phyloP scores from a whole-genome alignment of 441 rosid species.

The Dalechampia spathulata region DNA sequence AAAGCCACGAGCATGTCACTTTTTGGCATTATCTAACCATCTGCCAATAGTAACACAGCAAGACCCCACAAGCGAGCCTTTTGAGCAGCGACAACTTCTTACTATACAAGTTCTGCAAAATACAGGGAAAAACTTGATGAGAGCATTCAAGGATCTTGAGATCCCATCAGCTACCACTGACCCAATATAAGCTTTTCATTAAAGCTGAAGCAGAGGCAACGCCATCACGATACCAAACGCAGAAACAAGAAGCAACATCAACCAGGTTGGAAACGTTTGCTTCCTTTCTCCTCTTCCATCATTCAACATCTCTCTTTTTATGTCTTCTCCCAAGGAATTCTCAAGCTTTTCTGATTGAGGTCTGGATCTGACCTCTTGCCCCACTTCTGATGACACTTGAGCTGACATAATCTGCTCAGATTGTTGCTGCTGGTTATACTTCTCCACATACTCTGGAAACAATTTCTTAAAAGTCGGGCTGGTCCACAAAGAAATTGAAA shows the following conservation, averaged over 20 bases:
- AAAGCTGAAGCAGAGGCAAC: slow-evolving; percentile 85
- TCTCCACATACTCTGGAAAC: slow-evolving; percentile 91
- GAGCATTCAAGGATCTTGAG: too few relatives aligned
- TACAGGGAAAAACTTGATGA: slow-evolving; percentile 19
- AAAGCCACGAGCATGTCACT: slow-evolving; percentile 14
- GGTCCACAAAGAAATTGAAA: slow-evolving; percentile 18
- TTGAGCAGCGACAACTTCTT: slow-evolving; percentile 9
- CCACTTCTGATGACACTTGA: slow-evolving; percentile 29
- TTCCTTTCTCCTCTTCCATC: slow-evolving; percentile 44
- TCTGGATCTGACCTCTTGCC: slow-evolving; percentile 33
- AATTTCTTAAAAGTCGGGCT: slow-evolving; percentile 82
- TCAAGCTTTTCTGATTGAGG: slow-evolving; percentile 26
- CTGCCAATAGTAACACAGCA: slow-evolving; percentile 18
- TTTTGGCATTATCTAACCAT: slow-evolving; percentile 11
- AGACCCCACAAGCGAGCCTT: slow-evolving; percentile 11
- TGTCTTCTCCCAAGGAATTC: slow-evolving; percentile 22
- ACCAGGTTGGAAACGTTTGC: slow-evolving; percentile 73
- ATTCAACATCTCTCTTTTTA: slow-evolving; percentile 22
- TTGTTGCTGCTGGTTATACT: slow-evolving; percentile 54
- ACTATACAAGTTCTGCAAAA: slow-evolving; percentile 28
- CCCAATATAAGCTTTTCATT: too few relatives aligned
- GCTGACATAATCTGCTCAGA: slow-evolving; percentile 41
- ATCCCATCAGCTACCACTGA: too few relatives aligned
- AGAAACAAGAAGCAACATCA: slow-evolving; percentile 73
- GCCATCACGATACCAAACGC: slow-evolving; percentile 91